phyloP scores from a whole-genome alignment of 768 basidiomycete species.

The Auricularia sp. region DNA sequence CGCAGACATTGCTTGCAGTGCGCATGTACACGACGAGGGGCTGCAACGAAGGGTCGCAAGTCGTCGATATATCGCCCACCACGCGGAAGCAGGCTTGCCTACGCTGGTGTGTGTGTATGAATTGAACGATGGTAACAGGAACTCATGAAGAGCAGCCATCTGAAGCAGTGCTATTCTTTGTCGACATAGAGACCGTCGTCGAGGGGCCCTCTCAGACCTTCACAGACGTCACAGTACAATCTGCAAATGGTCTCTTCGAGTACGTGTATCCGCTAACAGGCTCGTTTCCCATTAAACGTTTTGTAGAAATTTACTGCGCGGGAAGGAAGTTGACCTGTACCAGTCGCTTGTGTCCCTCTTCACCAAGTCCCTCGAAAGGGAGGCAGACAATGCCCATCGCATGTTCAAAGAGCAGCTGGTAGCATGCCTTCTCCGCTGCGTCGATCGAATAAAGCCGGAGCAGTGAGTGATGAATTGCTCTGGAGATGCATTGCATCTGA shows the following conservation, averaged over 20 bases:
- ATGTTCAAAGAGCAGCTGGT: background rate
- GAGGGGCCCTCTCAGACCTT: background rate
- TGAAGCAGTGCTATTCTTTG: background rate
- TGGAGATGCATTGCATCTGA: background rate
- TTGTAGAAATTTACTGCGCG: background rate
- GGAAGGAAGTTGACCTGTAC: background rate
- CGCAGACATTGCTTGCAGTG: slow-evolving; percentile 1
- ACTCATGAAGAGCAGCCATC: background rate
- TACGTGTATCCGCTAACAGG: background rate
- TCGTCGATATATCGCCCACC: background rate
- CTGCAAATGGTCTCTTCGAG: background rate
- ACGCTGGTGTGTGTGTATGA: background rate
- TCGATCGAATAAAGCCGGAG: no score
- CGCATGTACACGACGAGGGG: slow-evolving; percentile 4
- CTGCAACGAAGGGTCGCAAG: background rate
- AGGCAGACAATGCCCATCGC: background rate
- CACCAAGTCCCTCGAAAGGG: background rate
- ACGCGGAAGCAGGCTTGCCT: background rate
- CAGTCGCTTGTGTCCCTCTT: background rate
- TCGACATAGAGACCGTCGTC: background rate
- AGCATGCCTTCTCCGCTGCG: background rate
- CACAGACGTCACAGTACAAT: background rate
- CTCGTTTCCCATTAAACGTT: background rate
- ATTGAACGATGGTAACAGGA: background rate
- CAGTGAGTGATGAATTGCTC: background rate